phyloP scores from a whole-genome alignment of 805 yeast species.

The Candida nemodendra region DNA sequence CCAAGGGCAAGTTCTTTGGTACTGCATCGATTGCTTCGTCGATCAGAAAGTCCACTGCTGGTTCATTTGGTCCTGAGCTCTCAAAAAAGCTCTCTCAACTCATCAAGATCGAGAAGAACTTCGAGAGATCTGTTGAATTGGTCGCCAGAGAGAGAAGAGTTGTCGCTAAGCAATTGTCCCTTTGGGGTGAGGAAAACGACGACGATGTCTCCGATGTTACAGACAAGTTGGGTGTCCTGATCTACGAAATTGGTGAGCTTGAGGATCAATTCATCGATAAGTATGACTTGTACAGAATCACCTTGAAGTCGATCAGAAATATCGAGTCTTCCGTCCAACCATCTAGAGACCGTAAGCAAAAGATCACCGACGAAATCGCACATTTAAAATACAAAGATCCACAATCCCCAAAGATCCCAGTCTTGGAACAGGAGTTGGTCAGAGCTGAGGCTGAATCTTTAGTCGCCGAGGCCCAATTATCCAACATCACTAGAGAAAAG shows the following conservation, averaged over 20 bases:
- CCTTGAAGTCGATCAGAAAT: constrained; percentile 90
- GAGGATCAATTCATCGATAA: constrained; percentile 98
- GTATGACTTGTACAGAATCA: constrained; percentile 96
- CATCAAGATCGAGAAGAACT: constrained; percentile 94
- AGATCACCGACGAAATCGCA: constrained; percentile 96
- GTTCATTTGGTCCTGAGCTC: constrained; percentile 91
- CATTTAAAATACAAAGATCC: constrained; percentile 98
- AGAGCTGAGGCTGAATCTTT: constrained; percentile 99
- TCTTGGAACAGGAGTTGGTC: constrained; percentile 96
- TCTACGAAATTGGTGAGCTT: constrained; percentile 95
- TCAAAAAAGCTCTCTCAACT: constrained; percentile 87
- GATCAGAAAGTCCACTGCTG: constrained; percentile 83
- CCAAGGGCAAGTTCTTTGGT: constrained; percentile 71
- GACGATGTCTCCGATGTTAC: constrained; percentile 97
- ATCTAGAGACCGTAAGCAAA: constrained; percentile 95
- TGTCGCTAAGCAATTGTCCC: constrained; percentile 94
- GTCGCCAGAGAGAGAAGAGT: constrained; percentile 92
- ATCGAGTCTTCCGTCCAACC: constrained; percentile 98
- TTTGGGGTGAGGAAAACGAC: constrained; percentile 98
- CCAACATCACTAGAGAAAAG: constrained; percentile 97
- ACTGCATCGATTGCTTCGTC: constrained; percentile 64
- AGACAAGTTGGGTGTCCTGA: constrained; percentile 93
- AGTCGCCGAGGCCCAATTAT: constrained; percentile 98
- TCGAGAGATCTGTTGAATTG: constrained; percentile 89
- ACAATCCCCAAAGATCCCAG: constrained; percentile 91